Evolutionary conservation across 1,284 basidiomycete species (phyloP).

Genomic region (Bondarzewia mesenterica): DNA sequence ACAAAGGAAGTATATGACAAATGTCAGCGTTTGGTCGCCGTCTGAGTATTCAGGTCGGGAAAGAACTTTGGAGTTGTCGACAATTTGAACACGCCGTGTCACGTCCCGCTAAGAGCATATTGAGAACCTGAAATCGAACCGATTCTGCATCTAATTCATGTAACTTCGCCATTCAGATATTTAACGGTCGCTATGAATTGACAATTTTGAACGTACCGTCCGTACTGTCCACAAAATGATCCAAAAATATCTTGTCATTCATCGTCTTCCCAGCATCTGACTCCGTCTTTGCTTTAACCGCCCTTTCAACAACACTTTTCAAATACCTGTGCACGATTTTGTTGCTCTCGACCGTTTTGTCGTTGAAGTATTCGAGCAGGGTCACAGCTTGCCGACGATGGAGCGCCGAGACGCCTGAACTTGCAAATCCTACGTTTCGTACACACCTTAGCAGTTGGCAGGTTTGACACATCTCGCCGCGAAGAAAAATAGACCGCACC

Average conservation of each 20-base stretch:
- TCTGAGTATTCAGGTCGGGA: constrained; percentile 26
- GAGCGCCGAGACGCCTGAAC: constrained; percentile 43
- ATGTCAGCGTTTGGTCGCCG: constrained; percentile 56
- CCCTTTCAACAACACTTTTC: constrained; percentile 50
- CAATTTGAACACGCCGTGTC: constrained; percentile 47
- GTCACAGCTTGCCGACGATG: constrained; percentile 57
- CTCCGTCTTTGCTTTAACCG: constrained; percentile 37
- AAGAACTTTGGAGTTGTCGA: not conserved
- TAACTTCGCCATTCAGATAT: constrained; percentile 8
- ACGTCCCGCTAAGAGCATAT: constrained; percentile 61
- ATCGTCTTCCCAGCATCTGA: constrained; percentile 26
- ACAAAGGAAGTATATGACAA: constrained; percentile 57
- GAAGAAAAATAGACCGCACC: not conserved
- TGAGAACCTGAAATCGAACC: constrained; percentile 33
- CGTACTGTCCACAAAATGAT: constrained; percentile 58
- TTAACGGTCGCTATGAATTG: too few species aligned
- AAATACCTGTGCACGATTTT: constrained; percentile 49
- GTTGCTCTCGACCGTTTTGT: constrained; percentile 44
- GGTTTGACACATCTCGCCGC: not conserved
- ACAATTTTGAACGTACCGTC: constrained; percentile 42
- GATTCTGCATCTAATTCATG: constrained; percentile 23
- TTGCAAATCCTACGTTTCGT: constrained; percentile 32
- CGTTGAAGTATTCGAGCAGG: constrained; percentile 55
- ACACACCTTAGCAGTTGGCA: too few species aligned
- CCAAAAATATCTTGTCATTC: constrained; percentile 35